phyloP scores from a whole-genome alignment of 306 rosid genomes.

The Fagus crenata region DNA sequence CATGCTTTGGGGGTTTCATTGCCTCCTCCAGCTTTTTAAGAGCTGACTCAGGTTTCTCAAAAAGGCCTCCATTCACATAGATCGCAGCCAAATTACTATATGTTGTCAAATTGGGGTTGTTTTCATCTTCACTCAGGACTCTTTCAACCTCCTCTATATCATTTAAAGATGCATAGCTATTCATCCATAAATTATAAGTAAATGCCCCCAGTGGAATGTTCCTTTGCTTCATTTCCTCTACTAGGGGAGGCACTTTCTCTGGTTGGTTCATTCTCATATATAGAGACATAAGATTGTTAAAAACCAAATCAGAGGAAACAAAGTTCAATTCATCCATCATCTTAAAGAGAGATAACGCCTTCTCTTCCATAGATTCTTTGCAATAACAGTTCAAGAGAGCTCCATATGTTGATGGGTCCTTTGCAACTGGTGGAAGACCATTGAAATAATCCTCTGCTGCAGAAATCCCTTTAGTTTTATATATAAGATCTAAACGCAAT shows the following conservation, averaged over 20 bases:
- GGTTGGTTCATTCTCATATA: conserved; percentile 65
- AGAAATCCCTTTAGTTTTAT: conserved; percentile 56
- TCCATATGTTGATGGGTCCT: conserved; percentile 61
- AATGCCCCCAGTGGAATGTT: conserved; percentile 35
- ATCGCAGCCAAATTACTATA: conserved; percentile 72
- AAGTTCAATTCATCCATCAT: conserved; percentile 52
- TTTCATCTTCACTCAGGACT: conserved; percentile 35
- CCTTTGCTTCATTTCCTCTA: conserved; percentile 60
- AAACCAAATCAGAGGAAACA: conserved; percentile 43
- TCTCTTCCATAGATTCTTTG: conserved; percentile 53
- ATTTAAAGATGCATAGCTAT: conserved; percentile 48
- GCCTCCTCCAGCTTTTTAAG: conserved; percentile 46
- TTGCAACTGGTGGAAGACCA: conserved; percentile 41
- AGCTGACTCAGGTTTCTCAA: conserved; percentile 59
- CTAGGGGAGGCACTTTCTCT: conserved; percentile 48
- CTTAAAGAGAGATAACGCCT: conserved; percentile 56
- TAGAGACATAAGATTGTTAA: conserved; percentile 62
- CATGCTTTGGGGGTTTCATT: conserved; percentile 44
- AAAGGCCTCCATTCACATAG: conserved; percentile 56
- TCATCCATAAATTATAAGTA: conserved; percentile 71
- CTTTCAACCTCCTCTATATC: conserved; percentile 55
- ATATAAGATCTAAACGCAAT: conserved; percentile 60
- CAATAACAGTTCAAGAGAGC: conserved; percentile 76
- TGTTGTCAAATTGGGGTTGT: conserved; percentile 53
- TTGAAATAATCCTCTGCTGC: conserved; percentile 68